Evolutionary conservation across 2,329 filamentous ascomycete species (phyloP).

Genomic region (Camillea tinctor): DNA sequence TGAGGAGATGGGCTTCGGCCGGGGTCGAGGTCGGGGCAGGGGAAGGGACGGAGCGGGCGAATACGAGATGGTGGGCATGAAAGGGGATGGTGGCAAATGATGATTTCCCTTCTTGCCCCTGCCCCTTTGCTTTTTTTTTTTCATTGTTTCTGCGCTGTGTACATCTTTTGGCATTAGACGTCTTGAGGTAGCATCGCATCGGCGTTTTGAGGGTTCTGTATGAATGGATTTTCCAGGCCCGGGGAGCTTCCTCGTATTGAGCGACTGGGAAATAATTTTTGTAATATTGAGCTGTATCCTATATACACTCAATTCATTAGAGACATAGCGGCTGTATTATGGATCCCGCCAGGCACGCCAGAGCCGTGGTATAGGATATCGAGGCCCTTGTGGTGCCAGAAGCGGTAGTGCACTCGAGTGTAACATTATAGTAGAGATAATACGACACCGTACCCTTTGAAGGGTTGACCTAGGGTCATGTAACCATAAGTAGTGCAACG

Average conservation of each 20-base stretch:
- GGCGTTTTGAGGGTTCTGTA: background rate
- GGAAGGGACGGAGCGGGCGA: constrained; percentile 55
- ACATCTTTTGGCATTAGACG: background rate
- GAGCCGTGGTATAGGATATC: no score
- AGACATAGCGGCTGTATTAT: no score
- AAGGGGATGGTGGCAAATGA: constrained; percentile 32
- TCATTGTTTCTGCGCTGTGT: background rate
- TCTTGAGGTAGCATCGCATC: background rate
- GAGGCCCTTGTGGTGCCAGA: no score
- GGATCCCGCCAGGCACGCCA: no score
- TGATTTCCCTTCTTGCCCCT: background rate
- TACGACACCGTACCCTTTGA: no score
- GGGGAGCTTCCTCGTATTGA: no score
- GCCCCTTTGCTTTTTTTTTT: no score
- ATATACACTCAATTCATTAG: no score
- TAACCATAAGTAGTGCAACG: no score
- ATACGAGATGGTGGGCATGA: constrained; percentile 65
- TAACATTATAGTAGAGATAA: no score
- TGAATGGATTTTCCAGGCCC: background rate
- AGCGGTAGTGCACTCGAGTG: no score
- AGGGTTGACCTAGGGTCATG: no score
- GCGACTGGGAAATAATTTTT: background rate
- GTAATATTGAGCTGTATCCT: background rate
- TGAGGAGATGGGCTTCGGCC: constrained; percentile 50
- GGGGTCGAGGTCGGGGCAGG: constrained; percentile 51